Conservation (phyloP, 352 stramenopile genomes). For the Phytophthora hybrid region DNA sequence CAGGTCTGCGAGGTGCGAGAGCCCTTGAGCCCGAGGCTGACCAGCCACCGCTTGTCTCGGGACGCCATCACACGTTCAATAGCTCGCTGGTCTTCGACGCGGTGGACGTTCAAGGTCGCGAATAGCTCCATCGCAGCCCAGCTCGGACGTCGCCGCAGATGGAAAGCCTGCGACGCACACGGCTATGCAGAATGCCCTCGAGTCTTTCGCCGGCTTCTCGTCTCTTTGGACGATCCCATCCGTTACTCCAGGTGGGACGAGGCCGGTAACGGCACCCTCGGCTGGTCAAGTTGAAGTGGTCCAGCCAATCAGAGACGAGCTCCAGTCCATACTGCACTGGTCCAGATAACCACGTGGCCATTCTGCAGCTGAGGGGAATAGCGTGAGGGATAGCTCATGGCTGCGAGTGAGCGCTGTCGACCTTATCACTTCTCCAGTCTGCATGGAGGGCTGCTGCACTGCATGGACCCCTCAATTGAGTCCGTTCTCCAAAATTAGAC, state of each 20-base stretch:
- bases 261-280: conserved; percentile 24
- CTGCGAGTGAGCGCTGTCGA: background rate
- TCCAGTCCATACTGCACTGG: background rate
- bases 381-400: background rate
- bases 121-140: conserved; percentile 48
- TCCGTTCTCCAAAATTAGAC: background rate
- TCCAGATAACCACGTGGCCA: background rate
- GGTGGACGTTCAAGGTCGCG: conserved; percentile 41
- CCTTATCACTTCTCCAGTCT: conserved; percentile 9
- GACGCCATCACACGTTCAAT: conserved; percentile 44
- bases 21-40: conserved; percentile 34
- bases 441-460: background rate
- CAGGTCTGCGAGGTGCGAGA: conserved; percentile 8
- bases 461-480: background rate
- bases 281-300: conserved; percentile 34
- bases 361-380: conserved; percentile 5
- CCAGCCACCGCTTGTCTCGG: conserved; percentile 44
- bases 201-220: conserved; percentile 14
- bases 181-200: conserved; percentile 19
- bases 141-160: background rate
- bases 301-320: conserved; percentile 25
- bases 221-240: conserved; percentile 31
- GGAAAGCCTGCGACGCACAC: conserved; percentile 2
- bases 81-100: conserved; percentile 39
- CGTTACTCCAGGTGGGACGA: conserved; percentile 40